Evolutionary conservation across 2,329 filamentous ascomycete species (phyloP).

Genomic region (Boeremia exigua): DNA sequence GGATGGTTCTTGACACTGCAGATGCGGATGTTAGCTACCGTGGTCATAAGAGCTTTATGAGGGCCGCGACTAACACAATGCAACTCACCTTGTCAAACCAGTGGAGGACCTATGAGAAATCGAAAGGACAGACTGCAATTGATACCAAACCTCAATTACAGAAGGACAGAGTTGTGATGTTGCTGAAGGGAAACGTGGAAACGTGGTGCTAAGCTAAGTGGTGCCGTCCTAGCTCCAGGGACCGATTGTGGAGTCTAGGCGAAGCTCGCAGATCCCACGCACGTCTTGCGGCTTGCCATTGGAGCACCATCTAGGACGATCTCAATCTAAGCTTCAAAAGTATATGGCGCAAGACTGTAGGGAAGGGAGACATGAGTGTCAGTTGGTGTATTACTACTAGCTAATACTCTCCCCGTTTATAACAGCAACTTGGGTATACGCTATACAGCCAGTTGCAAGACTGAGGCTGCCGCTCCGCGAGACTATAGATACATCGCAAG

Average conservation of each 20-base stretch:
- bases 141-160: slow-evolving; percentile 21
- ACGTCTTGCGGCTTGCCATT: slow-evolving; percentile 1
- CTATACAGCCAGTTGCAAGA: background rate
- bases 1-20: slow-evolving; percentile 10
- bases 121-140: slow-evolving; percentile 21
- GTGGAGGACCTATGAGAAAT: slow-evolving; percentile 6
- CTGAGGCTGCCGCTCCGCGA: background rate
- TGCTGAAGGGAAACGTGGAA: slow-evolving; percentile 12
- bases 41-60: slow-evolving; percentile 16
- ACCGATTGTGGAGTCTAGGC: slow-evolving; percentile 24
- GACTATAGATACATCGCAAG: slow-evolving; percentile 3
- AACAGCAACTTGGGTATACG: slow-evolving; percentile 1
- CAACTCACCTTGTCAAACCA: slow-evolving; percentile 22
- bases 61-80: background rate
- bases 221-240: slow-evolving; percentile 20
- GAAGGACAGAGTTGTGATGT: slow-evolving; percentile 13
- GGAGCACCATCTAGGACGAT: background rate
- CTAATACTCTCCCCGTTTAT: background rate
- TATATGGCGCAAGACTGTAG: background rate
- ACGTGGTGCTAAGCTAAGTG: slow-evolving; percentile 20
- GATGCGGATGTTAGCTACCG: slow-evolving; percentile 13
- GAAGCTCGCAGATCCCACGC: slow-evolving; percentile 20
- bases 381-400: slow-evolving; percentile 8
- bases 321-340: too few relatives aligned
- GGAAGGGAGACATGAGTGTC: background rate